Conservation (phyloP, 805 yeast genomes). For the Candida vaughaniae region DNA sequence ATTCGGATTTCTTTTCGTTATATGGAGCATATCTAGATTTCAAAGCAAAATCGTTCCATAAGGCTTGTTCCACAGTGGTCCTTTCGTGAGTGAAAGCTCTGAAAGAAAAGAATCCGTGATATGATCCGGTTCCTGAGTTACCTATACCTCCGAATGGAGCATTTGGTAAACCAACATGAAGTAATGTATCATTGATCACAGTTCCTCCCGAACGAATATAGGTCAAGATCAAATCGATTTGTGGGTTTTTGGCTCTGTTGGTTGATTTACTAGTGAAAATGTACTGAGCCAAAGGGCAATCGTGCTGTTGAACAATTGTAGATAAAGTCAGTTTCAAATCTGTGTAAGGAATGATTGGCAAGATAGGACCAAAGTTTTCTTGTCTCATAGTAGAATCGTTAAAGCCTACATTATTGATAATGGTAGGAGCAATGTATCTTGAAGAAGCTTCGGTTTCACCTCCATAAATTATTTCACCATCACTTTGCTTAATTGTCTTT, state of each 20-base stretch:
- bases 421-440: slow-evolving; percentile 68
- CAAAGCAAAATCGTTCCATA: slow-evolving; percentile 59
- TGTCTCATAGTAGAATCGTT: slow-evolving; percentile 69
- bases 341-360: slow-evolving; percentile 65
- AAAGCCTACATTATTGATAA: slow-evolving; percentile 62
- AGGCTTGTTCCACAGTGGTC: slow-evolving; percentile 61
- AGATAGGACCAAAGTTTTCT: slow-evolving; percentile 83
- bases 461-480: slow-evolving; percentile 53
- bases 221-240: slow-evolving; percentile 41
- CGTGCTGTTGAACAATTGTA: slow-evolving; percentile 48
- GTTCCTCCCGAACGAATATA: slow-evolving; percentile 71
- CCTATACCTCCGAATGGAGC: slow-evolving; percentile 96
- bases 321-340: slow-evolving; percentile 45
- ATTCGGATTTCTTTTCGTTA: slow-evolving; percentile 31
- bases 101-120: slow-evolving; percentile 63
- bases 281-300: slow-evolving; percentile 81
- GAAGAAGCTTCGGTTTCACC: slow-evolving; percentile 40
- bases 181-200: slow-evolving; percentile 64
- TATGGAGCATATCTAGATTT: slow-evolving; percentile 70
- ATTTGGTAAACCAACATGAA: slow-evolving; percentile 65
- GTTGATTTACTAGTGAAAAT: slow-evolving; percentile 53
- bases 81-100: slow-evolving; percentile 74
- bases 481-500: slow-evolving; percentile 43
- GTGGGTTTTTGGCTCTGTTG: slow-evolving; percentile 45
- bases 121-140: slow-evolving; percentile 74